These are phyloP conservation scores for Colletotrichum viniferum DNA, from an alignment of 2,329 filamentous ascomycete species.

Conservation along the genomic window DNA sequence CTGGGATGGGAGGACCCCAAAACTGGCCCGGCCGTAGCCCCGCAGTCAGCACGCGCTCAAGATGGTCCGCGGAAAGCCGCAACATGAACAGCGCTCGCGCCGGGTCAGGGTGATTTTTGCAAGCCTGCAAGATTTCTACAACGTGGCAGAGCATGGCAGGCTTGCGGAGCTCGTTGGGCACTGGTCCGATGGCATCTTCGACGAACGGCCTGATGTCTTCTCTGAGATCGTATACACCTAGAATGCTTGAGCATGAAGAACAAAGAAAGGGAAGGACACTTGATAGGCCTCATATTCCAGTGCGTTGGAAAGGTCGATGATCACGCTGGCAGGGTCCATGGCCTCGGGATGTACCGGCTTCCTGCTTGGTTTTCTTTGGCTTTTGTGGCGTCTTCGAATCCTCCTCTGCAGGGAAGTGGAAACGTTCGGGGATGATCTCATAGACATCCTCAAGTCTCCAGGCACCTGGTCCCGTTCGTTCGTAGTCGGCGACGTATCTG, in stretches of 20 bases:
- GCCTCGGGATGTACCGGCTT: not conserved
- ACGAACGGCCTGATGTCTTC: not conserved
- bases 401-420: not conserved
- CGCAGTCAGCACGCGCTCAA: not conserved
- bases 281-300: not conserved
- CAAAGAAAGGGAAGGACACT: not conserved
- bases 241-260: not conserved
- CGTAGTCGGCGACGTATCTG: constrained; percentile 30
- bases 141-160: not conserved
- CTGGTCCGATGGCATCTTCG: not conserved
- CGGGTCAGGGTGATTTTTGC: not conserved
- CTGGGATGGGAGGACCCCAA: not conserved
- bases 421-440: constrained; percentile 30
- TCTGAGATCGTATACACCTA: not conserved
- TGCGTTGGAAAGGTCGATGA: not conserved
- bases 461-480: constrained; percentile 12
- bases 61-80: not conserved
- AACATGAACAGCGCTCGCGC: not conserved
- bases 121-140: not conserved
- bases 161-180: not conserved
- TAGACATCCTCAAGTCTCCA: constrained; percentile 38
- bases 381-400: not conserved
- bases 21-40: not conserved
- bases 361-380: not conserved
- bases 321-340: not conserved